Conservation (phyloP, 192 early-diverging fungal genomes). For the Diversispora epigaea region DNA sequence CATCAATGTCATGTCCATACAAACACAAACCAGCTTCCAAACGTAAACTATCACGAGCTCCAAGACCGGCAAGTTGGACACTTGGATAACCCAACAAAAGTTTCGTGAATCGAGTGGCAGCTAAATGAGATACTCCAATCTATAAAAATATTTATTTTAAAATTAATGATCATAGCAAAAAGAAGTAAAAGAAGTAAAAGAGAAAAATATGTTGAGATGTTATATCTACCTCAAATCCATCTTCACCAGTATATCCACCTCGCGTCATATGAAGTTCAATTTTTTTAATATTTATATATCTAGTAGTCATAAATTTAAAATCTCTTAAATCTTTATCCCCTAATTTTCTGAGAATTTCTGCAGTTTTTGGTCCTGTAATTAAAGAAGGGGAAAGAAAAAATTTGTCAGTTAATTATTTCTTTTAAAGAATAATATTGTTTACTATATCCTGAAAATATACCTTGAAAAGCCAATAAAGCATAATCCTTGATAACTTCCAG, state of each 20-base stretch:
- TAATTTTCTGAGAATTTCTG: conserved; percentile 63
- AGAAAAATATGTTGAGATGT: neutral
- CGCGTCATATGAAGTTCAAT: conserved; percentile 85
- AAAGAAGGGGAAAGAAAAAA: neutral
- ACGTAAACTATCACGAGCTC: conserved; percentile 91
- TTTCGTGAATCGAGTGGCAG: conserved; percentile 68
- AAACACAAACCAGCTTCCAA: conserved; percentile 97
- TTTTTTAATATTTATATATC: conserved; percentile 70
- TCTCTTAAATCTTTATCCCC: conserved; percentile 60
- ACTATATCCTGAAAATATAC: conserved; percentile 29
- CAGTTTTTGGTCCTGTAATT: conserved; percentile 79
- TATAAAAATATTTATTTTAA: neutral
- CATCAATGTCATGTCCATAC: conserved; percentile 95
- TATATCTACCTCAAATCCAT: conserved; percentile 86
- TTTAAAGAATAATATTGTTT: neutral
- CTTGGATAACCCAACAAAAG: conserved; percentile 64
- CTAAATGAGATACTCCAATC: conserved; percentile 82
- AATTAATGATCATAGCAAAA: neutral
- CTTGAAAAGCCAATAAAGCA: conserved; percentile 90
- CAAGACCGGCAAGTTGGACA: conserved; percentile 92
- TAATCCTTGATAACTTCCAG: conserved; percentile 83
- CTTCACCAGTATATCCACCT: conserved; percentile 98
- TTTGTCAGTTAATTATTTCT: neutral
- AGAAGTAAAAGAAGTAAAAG: conserved; percentile 7
- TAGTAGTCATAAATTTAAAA: conserved; percentile 89